These are phyloP conservation scores for Saitozyma podzolica DNA, from an alignment of 768 basidiomycete genomes.

Conservation along the genomic window DNA sequence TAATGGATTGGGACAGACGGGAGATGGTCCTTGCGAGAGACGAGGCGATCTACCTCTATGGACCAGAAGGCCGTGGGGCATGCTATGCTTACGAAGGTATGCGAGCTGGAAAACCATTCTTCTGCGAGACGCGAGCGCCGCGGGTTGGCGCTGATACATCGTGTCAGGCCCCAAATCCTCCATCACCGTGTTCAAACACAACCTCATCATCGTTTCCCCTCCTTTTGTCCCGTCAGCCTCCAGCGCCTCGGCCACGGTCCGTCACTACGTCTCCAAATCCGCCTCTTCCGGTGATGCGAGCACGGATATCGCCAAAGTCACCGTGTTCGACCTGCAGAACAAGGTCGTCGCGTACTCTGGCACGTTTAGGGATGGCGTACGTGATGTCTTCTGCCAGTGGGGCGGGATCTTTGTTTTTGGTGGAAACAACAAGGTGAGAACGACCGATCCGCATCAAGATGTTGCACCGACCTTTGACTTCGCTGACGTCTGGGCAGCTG, in stretches of 20 bases:
- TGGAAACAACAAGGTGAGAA: constrained; percentile 71
- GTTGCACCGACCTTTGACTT: neutral
- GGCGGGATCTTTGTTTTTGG: constrained; percentile 75
- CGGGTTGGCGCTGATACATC: constrained; percentile 5
- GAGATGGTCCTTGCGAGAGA: constrained; percentile 84
- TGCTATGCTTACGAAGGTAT: constrained; percentile 91
- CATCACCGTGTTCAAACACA: constrained; percentile 75
- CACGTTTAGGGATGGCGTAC: constrained; percentile 76
- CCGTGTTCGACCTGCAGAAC: constrained; percentile 87
- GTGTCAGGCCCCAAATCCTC: constrained; percentile 69
- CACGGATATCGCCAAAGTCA: constrained; percentile 56
- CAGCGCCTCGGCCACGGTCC: constrained; percentile 70
- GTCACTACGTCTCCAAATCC: constrained; percentile 65
- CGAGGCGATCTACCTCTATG: constrained; percentile 86
- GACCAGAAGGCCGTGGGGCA: constrained; percentile 74
- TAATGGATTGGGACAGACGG: constrained; percentile 65
- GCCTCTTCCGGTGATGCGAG: constrained; percentile 61
- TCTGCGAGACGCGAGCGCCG: constrained; percentile 1
- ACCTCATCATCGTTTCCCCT: constrained; percentile 86
- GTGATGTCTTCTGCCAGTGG: constrained; percentile 79
- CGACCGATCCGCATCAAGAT: neutral
- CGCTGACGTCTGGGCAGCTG: constrained; percentile 25
- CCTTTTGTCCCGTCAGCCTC: constrained; percentile 69
- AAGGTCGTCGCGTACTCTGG: constrained; percentile 83
- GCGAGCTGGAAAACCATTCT: neutral